Evolutionary conservation across 352 stramenopile species (phyloP), one percentile per base, ranked within the genome.

Genomic region (Pythium diclinum): DNA sequence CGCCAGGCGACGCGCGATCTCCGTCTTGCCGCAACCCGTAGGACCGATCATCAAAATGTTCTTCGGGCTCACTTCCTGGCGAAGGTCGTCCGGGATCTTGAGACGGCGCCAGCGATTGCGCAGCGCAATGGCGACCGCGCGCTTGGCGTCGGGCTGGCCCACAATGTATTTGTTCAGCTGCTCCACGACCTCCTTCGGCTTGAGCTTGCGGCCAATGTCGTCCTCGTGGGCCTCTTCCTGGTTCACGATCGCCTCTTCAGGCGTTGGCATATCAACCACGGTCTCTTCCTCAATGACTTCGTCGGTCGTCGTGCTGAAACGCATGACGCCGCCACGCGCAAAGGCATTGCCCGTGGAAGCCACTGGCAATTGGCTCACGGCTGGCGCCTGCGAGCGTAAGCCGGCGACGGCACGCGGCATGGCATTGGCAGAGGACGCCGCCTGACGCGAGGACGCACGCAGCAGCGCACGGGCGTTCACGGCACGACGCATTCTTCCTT

Each of bases 21-120:
- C 97, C 9, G 97, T 99, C 79, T 99, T 98, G 53, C 97, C 97
- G 61, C 95, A 99, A 36, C 97, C 98, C 6, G 97, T 99, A 4
- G 97, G 97, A 6, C 98, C 98, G 63, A 99, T 99, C 96, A 99
- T 99, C 34, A 99, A 73, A 33, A 99, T 99, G 78, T 99, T 99
- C 74, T 99, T 98, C n/a, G 98, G 98, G 13, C 97, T 98, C 57
- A 98, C 87, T 60, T 97, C 90, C 3, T 82, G 69, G 8, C 85
- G 87, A 59, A 97, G 71, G 14, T 98, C 92, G 32, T 98, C 89
- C 21, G 88, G 78, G 40, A 99, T 89, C 69, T 98, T 98, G 61
- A 95, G 87, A 13, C 97, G 91, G 54, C 97, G 90, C 97, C 97
- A 99, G 61, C 97, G 88, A 76, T 99, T 99, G 72, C 97, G 88